phyloP scores from a whole-genome alignment of 139 green algal species.

The Auxenochlorella pyrenoidosa region DNA sequence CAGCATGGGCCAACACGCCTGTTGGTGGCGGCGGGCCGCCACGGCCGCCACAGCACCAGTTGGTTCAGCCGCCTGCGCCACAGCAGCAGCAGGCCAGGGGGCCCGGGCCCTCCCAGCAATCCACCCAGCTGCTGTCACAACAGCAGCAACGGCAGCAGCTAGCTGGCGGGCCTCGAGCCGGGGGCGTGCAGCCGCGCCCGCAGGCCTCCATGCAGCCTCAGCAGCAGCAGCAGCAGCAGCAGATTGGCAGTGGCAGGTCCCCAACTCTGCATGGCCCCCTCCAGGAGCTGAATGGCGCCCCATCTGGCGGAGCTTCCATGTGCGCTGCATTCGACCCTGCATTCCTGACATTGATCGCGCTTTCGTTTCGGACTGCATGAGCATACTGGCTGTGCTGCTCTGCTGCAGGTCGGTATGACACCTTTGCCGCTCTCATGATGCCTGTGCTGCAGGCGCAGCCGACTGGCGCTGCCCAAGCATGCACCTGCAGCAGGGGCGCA shows the following conservation, averaged over 20 bases:
- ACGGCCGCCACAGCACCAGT: constrained; percentile 12
- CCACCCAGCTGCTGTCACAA: constrained; percentile 1
- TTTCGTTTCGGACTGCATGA: too few species aligned
- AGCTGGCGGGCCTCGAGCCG: not conserved
- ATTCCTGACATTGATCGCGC: too few species aligned
- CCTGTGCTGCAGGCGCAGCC: constrained; percentile 15
- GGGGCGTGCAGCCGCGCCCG: not conserved
- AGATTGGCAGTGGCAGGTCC: not conserved
- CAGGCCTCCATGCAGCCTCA: not conserved
- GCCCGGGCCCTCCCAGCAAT: not conserved
- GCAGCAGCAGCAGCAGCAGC: not conserved
- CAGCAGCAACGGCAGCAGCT: constrained; percentile 19
- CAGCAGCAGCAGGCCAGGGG: constrained; percentile 8
- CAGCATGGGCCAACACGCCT: not conserved
- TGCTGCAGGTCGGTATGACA: not conserved
- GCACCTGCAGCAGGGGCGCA: not conserved
- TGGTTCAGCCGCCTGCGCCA: constrained; percentile 1
- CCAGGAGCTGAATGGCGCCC: constrained; percentile 5
- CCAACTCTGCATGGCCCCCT: not conserved
- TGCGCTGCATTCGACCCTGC: not conserved
- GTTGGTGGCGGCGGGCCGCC: not conserved
- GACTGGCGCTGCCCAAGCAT: constrained; percentile 17
- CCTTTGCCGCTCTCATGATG: not conserved
- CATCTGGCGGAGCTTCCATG: not conserved
- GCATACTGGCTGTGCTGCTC: too few species aligned